Conservation (phyloP, 139 green algal genomes). For the Micromonas pusilla region DNA sequence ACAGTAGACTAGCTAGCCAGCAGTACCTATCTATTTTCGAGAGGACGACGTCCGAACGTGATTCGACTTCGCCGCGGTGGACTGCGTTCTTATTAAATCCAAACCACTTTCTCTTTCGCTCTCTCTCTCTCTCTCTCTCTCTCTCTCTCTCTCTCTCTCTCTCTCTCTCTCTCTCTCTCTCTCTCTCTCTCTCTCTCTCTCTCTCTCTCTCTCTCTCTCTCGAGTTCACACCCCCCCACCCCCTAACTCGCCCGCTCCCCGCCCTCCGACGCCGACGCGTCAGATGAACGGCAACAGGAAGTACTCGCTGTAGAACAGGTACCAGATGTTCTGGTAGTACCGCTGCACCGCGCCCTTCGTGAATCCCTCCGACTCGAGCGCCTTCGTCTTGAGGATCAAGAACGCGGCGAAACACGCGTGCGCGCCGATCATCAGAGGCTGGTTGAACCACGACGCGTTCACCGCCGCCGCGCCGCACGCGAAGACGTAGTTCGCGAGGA, state of each 20-base stretch:
- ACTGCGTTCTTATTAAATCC: too few relatives aligned
- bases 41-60: too few relatives aligned
- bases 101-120: too few relatives aligned
- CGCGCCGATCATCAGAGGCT: constrained; percentile 67
- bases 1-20: neutral
- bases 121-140: too few relatives aligned
- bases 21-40: neutral
- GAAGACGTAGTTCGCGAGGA: constrained; percentile 82
- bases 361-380: constrained; percentile 58
- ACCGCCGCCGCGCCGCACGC: constrained; percentile 61
- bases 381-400: constrained; percentile 48
- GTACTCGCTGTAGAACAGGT: constrained; percentile 95
- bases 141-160: too few relatives aligned
- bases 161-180: too few relatives aligned
- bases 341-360: constrained; percentile 53
- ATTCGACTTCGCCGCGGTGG: too few relatives aligned
- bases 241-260: too few relatives aligned
- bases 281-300: constrained; percentile 76
- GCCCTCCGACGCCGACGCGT: too few relatives aligned
- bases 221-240: neutral
- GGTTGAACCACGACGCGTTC: constrained; percentile 60
- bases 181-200: too few relatives aligned
- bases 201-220: too few relatives aligned
- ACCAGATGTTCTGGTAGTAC: constrained; percentile 91
- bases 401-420: constrained; percentile 58